Percentiles rank a stretch among this genome's conserved stretches.
Conservation (phyloP, 768 basidiomycete genomes). For the Rossbeevera mucosa region DNA sequence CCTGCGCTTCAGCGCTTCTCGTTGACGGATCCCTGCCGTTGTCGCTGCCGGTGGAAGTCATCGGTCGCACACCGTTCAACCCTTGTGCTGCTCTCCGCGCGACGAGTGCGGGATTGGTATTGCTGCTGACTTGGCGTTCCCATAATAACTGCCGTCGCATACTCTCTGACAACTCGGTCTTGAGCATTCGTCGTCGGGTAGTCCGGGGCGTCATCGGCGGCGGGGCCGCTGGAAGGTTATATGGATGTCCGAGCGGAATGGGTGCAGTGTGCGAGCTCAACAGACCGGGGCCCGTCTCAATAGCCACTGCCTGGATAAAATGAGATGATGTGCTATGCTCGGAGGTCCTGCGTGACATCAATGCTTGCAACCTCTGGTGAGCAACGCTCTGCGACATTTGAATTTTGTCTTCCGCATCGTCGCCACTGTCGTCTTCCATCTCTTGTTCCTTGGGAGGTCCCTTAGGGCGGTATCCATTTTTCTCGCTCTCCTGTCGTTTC, state of each 20-base stretch:
- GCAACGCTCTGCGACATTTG: conserved; percentile 65
- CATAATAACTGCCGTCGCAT: conserved; percentile 76
- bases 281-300: conserved; percentile 17
- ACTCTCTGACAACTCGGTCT: conserved; percentile 81
- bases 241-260: conserved; percentile 59
- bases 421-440: conserved; percentile 61
- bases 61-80: conserved; percentile 30
- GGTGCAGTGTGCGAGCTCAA: conserved; percentile 41
- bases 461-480: conserved; percentile 54
- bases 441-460: conserved; percentile 62
- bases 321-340: conserved; percentile 25
- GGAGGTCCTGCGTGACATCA: conserved; percentile 45
- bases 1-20: conserved; percentile 25
- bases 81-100: conserved; percentile 28
- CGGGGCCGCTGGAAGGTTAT: conserved; percentile 63
- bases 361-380: conserved; percentile 57
- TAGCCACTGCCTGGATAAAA: conserved; percentile 15
- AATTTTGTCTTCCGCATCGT: conserved; percentile 46
- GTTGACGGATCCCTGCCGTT: conserved; percentile 11
- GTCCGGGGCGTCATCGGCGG: conserved; percentile 81
- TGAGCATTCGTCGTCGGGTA: conserved; percentile 78
- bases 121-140: conserved; percentile 64
- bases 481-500: conserved; percentile 26
- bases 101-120: conserved; percentile 41
- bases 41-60: conserved; percentile 29